A percentile compares a stretch with the other conserved stretches of the same genome.
Evolutionary conservation across 2,329 filamentous ascomycete genomes (phyloP).

Genomic region (Juglanconis sp.): DNA sequence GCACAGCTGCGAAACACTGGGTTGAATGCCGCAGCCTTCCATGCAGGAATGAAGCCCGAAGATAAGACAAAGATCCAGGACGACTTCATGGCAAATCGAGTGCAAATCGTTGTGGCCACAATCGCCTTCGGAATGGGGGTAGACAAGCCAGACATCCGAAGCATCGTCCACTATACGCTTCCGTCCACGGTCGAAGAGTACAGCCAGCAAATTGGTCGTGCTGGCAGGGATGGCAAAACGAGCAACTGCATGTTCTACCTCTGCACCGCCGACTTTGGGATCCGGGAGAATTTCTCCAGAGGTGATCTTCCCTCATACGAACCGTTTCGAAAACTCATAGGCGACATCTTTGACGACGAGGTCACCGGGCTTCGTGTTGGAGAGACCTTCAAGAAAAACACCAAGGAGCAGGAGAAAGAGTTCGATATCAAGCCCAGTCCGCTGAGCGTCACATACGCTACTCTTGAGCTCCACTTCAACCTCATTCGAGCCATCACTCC

Average conservation of each 20-base stretch:
- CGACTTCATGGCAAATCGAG: conserved; percentile 43
- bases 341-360: conserved; percentile 46
- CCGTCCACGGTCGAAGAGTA: conserved; percentile 53
- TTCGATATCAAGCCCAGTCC: conserved; percentile 52
- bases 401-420: conserved; percentile 41
- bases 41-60: conserved; percentile 47
- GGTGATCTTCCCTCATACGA: conserved; percentile 54
- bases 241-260: conserved; percentile 58
- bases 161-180: conserved; percentile 51
- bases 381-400: conserved; percentile 44
- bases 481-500: conserved; percentile 55
- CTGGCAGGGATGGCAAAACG: conserved; percentile 49
- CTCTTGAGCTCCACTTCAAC: conserved; percentile 57
- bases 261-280: conserved; percentile 54
- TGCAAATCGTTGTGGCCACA: conserved; percentile 50
- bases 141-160: conserved; percentile 53
- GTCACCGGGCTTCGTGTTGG: conserved; percentile 31
- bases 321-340: conserved; percentile 46
- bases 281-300: conserved; percentile 57
- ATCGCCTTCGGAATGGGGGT: conserved; percentile 62
- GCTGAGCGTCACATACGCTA: conserved; percentile 53
- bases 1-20: conserved; percentile 31
- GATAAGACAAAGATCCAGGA: conserved; percentile 47
- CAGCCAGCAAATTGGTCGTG: conserved; percentile 55
- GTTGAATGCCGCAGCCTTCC: conserved; percentile 44